Conservation (phyloP, 2,329 filamentous ascomycete genomes). For the Fusarium sp. region DNA sequence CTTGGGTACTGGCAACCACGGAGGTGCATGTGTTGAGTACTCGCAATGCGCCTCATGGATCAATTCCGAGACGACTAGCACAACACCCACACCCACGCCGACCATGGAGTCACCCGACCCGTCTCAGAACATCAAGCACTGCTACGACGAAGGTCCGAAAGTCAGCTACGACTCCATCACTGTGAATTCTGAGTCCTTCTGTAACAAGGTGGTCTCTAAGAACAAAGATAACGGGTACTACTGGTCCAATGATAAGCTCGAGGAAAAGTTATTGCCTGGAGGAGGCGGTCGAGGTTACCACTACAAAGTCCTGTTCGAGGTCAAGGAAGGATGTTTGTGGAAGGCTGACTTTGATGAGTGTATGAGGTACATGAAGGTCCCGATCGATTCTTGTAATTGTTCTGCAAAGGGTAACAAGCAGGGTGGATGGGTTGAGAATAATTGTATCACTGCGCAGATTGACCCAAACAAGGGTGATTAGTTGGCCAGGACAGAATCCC, state of each 20-base stretch:
- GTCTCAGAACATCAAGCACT: conserved; percentile 18
- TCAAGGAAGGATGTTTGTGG: conserved; percentile 36
- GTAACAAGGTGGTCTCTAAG: conserved; percentile 6
- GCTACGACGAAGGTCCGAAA: conserved; percentile 24
- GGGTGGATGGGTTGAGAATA: conserved; percentile 40
- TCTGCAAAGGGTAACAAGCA: conserved; percentile 38
- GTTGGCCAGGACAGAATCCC: too few species aligned
- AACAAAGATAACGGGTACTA: conserved; percentile 5
- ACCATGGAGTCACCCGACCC: conserved; percentile 1
- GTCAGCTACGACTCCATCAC: conserved; percentile 13
- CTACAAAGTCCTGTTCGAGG: conserved; percentile 16
- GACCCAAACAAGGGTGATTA: background rate
- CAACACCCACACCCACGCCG: background rate
- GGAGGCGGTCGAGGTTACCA: conserved; percentile 22
- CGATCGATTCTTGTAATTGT: conserved; percentile 46
- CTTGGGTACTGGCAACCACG: background rate
- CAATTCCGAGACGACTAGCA: conserved; percentile 6
- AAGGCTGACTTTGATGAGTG: conserved; percentile 35
- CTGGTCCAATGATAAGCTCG: conserved; percentile 15
- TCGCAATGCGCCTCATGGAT: conserved; percentile 15
- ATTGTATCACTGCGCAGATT: conserved; percentile 17
- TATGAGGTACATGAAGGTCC: conserved; percentile 42
- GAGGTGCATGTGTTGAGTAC: background rate
- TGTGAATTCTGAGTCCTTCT: conserved; percentile 27
- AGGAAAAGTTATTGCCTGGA: too few species aligned